Evolutionary conservation across 1,139 yeast genomes (phyloP).

Genomic region (Eremothecium cymbalariae): DNA sequence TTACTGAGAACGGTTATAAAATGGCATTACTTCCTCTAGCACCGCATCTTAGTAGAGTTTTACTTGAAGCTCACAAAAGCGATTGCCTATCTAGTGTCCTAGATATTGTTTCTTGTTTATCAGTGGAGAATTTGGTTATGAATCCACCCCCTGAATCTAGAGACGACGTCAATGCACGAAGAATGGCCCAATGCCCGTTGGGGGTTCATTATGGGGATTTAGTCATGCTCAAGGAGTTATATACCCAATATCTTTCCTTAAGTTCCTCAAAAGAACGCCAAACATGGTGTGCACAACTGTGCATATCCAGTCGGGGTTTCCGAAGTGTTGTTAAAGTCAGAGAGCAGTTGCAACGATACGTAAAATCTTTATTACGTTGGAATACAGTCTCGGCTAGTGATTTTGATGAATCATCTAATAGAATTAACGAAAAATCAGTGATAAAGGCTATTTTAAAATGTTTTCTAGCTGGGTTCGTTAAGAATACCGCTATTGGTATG

Average conservation of each 20-base stretch:
- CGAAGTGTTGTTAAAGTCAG: conserved; percentile 69
- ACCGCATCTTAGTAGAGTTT: conserved; percentile 86
- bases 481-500: conserved; percentile 87
- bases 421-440: conserved; percentile 35
- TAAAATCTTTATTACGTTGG: conserved; percentile 34
- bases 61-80: conserved; percentile 56
- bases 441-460: conserved; percentile 60
- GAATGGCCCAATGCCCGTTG: conserved; percentile 56
- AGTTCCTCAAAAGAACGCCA: conserved; percentile 46
- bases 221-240: conserved; percentile 70
- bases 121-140: conserved; percentile 79
- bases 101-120: conserved; percentile 85
- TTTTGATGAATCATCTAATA: conserved; percentile 11
- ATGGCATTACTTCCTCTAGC: conserved; percentile 87
- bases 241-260: conserved; percentile 49
- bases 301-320: conserved; percentile 72
- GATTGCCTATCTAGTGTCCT: conserved; percentile 60
- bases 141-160: conserved; percentile 75
- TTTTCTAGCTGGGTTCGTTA: conserved; percentile 71
- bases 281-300: conserved; percentile 77
- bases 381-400: conserved; percentile 21
- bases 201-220: conserved; percentile 77
- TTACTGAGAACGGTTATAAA: conserved; percentile 68
- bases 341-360: conserved; percentile 65
- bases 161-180: conserved; percentile 60